A percentile compares a stretch with the other conserved stretches of the same genome.
Evolutionary conservation across 108 stramenopile genomes (phyloP).

Genomic region (Fistulifera solaris): DNA sequence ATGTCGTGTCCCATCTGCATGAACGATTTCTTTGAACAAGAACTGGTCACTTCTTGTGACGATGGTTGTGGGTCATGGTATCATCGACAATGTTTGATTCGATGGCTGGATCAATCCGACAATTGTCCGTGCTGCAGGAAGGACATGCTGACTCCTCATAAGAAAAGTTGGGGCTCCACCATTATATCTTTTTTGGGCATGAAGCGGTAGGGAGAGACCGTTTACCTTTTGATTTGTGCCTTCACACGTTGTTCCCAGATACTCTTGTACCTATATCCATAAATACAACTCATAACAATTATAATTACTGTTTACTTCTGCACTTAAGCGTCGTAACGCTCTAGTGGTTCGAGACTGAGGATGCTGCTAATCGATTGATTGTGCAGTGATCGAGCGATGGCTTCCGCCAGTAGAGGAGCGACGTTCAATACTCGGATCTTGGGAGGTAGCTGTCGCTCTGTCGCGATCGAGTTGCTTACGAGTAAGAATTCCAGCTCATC

Average conservation of each 20-base stretch:
- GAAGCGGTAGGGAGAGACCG: not conserved
- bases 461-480: constrained; percentile 68
- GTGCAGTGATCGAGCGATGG: constrained; percentile 72
- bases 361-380: constrained; percentile 68
- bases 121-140: constrained; percentile 11
- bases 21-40: constrained; percentile 3
- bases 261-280: not conserved
- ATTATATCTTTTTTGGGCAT: constrained; percentile 3
- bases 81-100: constrained; percentile 5
- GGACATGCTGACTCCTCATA: not conserved
- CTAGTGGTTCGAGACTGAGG: constrained; percentile 45
- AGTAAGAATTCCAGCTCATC: constrained; percentile 66
- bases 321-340: constrained; percentile 32
- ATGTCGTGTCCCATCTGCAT: constrained; percentile 6
- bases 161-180: not conserved
- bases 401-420: constrained; percentile 81
- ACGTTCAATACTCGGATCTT: constrained; percentile 79
- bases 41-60: constrained; percentile 2
- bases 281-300: not conserved
- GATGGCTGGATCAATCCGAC: constrained; percentile 2
- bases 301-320: not conserved
- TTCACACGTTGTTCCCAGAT: not conserved
- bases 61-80: constrained; percentile 5
- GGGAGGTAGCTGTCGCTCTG: constrained; percentile 28
- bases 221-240: not conserved